Evolutionary conservation across 345 rosid species (phyloP), one percentile per base, ranked within the genome.

Genomic region (Brassica incana): DNA sequence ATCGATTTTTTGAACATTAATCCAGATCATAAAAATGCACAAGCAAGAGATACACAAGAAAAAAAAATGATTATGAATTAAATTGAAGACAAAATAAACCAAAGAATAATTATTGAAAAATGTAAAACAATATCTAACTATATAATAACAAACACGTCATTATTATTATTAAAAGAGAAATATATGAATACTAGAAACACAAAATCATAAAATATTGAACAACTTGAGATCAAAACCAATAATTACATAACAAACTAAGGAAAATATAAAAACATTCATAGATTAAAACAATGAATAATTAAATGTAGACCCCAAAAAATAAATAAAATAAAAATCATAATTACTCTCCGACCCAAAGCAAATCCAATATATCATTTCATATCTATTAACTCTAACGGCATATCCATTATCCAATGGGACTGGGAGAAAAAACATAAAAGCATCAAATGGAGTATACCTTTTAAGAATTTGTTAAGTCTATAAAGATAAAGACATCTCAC

Each of bases 361-460:
- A 52, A 35, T 35, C 38, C 38, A 35, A 35, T 35, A 36, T n/a
- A 52, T 52, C 58, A 18, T 5, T n/a, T 52, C 58, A 8, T 5
- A 52, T 52, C 58, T n/a, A 52, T 4, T 12, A 48, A 48, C 15
- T 6, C 14, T 12, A 48, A 48, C 15, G 16, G 54, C 14, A 48
- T 15, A 48, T 15, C 32, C 32, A 29, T 3, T 52, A 52, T 52
- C 58, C 58, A n/a, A 48, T 48, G 54, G 16, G 54, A 48, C 54
- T 43, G n/a, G 52, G 2, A 4, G 2, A 16, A 8, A 67, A 56
- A 38, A 35, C 25, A 33, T 65, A 38, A 72, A 30, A 64, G 82
- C 74, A 79, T 73, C 78, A 74, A 79, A 79, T 0, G 10, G 82
- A 79, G 68, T 79, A 79, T 79, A 67, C 82, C 6, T 8, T 15